Conservation (phyloP, 345 rosid genomes). For the Eucalyptus sp. region DNA sequence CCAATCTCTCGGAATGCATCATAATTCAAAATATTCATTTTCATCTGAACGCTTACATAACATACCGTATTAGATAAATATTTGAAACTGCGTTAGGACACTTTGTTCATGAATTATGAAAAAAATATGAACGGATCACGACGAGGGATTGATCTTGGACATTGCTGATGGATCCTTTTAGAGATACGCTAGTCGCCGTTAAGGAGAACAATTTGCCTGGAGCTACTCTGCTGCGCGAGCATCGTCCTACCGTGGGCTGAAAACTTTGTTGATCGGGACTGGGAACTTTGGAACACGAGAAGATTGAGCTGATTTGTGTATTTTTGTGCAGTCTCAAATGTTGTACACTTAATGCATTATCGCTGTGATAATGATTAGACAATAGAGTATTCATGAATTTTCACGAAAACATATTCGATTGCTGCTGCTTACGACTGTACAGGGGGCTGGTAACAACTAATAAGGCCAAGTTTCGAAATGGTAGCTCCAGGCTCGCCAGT, state of each 20-base stretch:
- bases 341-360: neutral
- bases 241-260: constrained; percentile 29
- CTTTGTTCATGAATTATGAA: too few species aligned
- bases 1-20: too few species aligned
- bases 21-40: too few species aligned
- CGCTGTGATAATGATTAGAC: neutral
- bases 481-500: neutral
- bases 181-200: constrained; percentile 18
- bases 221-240: constrained; percentile 25
- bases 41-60: too few species aligned
- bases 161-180: constrained; percentile 33
- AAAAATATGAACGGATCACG: too few species aligned
- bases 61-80: too few species aligned
- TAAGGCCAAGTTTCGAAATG: neutral
- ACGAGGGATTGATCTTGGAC: neutral
- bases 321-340: neutral
- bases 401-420: neutral
- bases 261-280: constrained; percentile 19
- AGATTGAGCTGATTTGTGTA: neutral
- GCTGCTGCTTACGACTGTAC: constrained; percentile 19
- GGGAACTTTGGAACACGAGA: constrained; percentile 23
- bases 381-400: neutral
- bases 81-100: too few species aligned
- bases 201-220: constrained; percentile 31
- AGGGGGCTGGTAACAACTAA: constrained; percentile 15